phyloP scores from a whole-genome alignment of 345 rosid genomes.

The Lumnitzera littorea region DNA sequence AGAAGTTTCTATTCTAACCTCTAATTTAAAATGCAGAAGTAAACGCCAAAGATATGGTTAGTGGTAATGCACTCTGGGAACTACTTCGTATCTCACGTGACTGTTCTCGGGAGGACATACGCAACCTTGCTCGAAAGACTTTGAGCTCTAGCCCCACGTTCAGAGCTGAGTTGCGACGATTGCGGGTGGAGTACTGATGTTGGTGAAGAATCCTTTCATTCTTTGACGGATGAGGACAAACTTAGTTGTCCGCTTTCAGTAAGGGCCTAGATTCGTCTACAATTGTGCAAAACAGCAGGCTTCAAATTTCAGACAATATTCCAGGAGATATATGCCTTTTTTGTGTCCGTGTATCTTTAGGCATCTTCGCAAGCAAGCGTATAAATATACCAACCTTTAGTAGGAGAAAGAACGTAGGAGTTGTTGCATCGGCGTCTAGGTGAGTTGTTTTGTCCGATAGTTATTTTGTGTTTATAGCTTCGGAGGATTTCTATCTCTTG shows the following conservation, averaged over 20 bases:
- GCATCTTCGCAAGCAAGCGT: too few species aligned
- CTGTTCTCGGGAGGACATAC: slow-evolving; percentile 90
- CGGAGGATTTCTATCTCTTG: too few species aligned
- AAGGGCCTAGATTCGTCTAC: too few species aligned
- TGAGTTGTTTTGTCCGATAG: too few species aligned
- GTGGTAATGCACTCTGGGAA: slow-evolving; percentile 95
- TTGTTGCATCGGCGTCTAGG: too few species aligned
- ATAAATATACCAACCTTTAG: too few species aligned
- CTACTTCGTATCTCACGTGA: slow-evolving; percentile 84
- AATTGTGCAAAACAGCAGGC: too few species aligned
- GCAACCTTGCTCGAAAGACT: slow-evolving; percentile 77
- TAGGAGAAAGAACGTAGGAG: too few species aligned
- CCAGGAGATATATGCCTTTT: too few species aligned
- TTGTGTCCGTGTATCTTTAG: too few species aligned
- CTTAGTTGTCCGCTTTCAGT: neutral
- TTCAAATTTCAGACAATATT: too few species aligned
- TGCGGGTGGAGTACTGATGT: slow-evolving; percentile 55
- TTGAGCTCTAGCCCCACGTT: slow-evolving; percentile 57
- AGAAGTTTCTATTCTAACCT: neutral
- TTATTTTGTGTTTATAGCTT: too few species aligned
- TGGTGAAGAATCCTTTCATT: neutral
- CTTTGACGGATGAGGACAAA: neutral
- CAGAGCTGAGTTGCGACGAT: slow-evolving; percentile 56
- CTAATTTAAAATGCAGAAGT: slow-evolving; percentile 46
- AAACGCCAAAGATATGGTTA: slow-evolving; percentile 87